These are phyloP conservation scores for Rhinocladiella mackenziei DNA, from an alignment of 2,329 filamentous ascomycete species.

Conservation along the genomic window DNA sequence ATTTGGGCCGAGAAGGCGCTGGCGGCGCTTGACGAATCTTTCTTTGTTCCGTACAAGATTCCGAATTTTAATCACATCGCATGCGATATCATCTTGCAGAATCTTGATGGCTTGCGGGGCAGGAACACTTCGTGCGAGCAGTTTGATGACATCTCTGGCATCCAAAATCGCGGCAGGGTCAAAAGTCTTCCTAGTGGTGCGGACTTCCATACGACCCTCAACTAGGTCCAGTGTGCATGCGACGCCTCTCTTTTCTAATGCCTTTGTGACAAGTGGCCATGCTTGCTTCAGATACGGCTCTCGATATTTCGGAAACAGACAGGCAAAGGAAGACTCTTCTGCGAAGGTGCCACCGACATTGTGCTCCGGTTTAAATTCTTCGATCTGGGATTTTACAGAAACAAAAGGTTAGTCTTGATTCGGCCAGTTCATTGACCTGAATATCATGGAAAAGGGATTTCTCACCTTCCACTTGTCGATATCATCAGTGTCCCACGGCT, in stretches of 20 bases:
- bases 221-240: conserved; percentile 90
- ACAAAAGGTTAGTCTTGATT: neutral
- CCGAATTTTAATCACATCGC: conserved; percentile 94
- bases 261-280: conserved; percentile 85
- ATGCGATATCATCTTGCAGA: conserved; percentile 83
- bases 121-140: conserved; percentile 85
- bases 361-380: conserved; percentile 78
- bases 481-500: conserved; percentile 94
- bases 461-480: conserved; percentile 90
- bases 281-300: conserved; percentile 89
- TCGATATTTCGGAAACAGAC: conserved; percentile 90
- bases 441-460: neutral
- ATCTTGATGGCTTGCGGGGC: conserved; percentile 83
- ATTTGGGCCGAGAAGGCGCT: conserved; percentile 85
- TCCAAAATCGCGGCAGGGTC: conserved; percentile 93
- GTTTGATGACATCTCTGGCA: conserved; percentile 87
- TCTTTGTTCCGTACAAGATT: conserved; percentile 90
- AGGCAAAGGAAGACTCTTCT: conserved; percentile 84
- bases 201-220: conserved; percentile 94
- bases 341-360: conserved; percentile 81
- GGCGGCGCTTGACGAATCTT: conserved; percentile 87
- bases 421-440: neutral
- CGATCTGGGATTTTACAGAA: conserved; percentile 59
- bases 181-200: conserved; percentile 85
- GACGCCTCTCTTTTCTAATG: conserved; percentile 81